Evolutionary conservation across 306 rosid genomes (phyloP).

Genomic region (Pterocarpus macrocarpus): DNA sequence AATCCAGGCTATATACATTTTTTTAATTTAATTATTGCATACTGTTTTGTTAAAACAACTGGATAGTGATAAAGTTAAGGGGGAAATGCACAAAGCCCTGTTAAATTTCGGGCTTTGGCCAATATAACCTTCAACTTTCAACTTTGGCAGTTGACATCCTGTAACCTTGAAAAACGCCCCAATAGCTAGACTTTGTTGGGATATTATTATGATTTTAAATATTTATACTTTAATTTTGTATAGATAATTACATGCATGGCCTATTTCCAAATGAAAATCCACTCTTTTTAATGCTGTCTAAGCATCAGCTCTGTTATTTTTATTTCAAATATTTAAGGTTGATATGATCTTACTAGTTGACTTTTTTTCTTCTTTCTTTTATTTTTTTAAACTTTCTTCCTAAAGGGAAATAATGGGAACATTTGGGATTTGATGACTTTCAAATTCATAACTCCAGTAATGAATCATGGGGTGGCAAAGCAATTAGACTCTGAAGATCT

Average conservation of each 20-base stretch:
- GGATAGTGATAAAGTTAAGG: conserved; percentile 21
- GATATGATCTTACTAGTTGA: conserved; percentile 41
- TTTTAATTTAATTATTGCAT: background rate
- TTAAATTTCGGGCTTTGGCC: conserved; percentile 11
- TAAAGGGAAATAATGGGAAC: conserved; percentile 59
- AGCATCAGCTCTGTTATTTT: conserved; percentile 12
- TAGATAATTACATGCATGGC: conserved; percentile 1
- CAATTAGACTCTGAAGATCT: conserved; percentile 85
- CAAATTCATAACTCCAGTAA: conserved; percentile 75
- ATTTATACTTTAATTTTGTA: background rate
- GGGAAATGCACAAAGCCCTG: conserved; percentile 1
- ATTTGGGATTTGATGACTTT: conserved; percentile 80
- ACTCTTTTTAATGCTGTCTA: conserved; percentile 12
- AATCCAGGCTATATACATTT: conserved; percentile 12
- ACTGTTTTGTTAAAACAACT: conserved; percentile 4
- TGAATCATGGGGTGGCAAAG: conserved; percentile 75
- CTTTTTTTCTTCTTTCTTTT: background rate
- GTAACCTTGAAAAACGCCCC: conserved; percentile 15
- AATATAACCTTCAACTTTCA: conserved; percentile 17
- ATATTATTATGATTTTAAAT: conserved; percentile 29
- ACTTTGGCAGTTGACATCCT: background rate
- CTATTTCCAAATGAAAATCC: conserved; percentile 12
- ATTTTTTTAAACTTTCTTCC: conserved; percentile 43
- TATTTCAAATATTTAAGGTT: conserved; percentile 38
- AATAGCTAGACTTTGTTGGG: background rate